Evolutionary conservation across 345 rosid genomes (phyloP).

Genomic region (Salix dunnii): DNA sequence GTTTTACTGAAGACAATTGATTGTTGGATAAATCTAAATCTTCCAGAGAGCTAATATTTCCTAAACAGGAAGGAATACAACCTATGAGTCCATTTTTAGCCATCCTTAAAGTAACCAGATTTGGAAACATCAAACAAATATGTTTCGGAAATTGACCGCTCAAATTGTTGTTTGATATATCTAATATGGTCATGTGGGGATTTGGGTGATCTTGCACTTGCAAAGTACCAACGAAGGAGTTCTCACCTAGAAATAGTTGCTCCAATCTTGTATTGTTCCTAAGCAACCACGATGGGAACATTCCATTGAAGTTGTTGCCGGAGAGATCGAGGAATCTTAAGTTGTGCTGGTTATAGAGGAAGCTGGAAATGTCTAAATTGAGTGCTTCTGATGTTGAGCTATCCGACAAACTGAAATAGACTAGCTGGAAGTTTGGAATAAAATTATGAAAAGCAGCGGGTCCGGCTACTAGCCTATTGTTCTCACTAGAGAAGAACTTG

Average conservation of each 20-base stretch:
- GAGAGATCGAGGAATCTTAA: constrained; percentile 8
- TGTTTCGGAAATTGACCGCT: constrained; percentile 3
- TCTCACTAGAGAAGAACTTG: neutral
- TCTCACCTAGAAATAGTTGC: neutral
- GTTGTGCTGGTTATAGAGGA: constrained; percentile 7
- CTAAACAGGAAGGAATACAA: constrained; percentile 18
- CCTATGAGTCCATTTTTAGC: constrained; percentile 13
- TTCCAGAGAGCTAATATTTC: neutral
- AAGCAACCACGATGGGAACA: constrained; percentile 27
- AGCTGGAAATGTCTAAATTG: neutral
- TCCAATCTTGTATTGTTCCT: constrained; percentile 22
- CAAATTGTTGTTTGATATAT: constrained; percentile 4
- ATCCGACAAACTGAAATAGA: neutral
- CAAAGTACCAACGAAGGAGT: constrained; percentile 6
- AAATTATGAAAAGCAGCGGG: neutral
- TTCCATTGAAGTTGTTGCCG: neutral
- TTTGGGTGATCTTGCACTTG: neutral
- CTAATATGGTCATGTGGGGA: neutral
- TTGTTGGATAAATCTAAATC: constrained; percentile 21
- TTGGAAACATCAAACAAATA: constrained; percentile 9
- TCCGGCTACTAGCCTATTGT: neutral
- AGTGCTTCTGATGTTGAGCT: neutral
- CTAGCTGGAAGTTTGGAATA: neutral
- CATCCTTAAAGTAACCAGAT: neutral
- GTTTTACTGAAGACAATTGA: neutral